Conservation (phyloP, 768 basidiomycete species). For the Pholiota conissans region DNA sequence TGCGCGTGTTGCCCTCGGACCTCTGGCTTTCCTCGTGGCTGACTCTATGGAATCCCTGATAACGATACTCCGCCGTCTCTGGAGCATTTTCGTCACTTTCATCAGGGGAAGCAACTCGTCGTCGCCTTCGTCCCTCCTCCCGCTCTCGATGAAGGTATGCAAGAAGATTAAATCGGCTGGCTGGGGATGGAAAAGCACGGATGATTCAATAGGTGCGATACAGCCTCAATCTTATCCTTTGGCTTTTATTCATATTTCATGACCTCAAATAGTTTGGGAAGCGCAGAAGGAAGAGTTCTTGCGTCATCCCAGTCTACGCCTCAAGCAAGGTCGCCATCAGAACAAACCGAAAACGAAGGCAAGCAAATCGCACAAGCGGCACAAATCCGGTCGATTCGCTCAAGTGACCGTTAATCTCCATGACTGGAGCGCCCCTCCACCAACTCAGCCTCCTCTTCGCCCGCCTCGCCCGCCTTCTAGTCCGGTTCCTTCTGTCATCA, state of each 20-base stretch:
- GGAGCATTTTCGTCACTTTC: conserved; percentile 9
- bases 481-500: conserved; percentile 20
- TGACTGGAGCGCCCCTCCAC: neutral
- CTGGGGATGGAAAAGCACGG: neutral
- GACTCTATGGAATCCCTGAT: conserved; percentile 1
- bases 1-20: neutral
- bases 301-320: conserved; percentile 19
- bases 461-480: conserved; percentile 12
- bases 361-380: neutral
- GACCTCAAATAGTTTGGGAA: conserved; percentile 1
- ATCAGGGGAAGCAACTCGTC: neutral
- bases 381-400: neutral
- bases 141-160: conserved; percentile 1
- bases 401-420: too few relatives aligned
- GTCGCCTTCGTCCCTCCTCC: conserved; percentile 1
- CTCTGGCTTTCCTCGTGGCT: neutral
- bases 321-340: conserved; percentile 3
- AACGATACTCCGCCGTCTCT: conserved; percentile 8
- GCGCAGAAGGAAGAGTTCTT: conserved; percentile 17
- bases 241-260: too few relatives aligned
- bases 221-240: neutral
- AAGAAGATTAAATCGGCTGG: neutral
- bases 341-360: neutral
- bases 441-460: conserved; percentile 11
- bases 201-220: neutral